Base-by-base conservation (phyloP, 2,329 filamentous ascomycete genomes). In the Lojkania enalia region DNA sequence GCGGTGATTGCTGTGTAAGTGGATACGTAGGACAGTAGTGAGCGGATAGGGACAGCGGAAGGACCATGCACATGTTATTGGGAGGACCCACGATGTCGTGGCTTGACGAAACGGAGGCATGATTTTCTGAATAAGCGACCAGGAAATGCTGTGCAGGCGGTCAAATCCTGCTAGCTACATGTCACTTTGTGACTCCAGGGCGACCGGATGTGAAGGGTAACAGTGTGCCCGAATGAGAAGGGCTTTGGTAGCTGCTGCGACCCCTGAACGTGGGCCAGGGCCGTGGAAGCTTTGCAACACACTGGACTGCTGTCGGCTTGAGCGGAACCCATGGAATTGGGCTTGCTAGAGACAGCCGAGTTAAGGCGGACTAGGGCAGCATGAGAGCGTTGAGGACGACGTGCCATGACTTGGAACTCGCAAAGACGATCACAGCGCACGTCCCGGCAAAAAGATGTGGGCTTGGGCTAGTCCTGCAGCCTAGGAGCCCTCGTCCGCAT, bases 191-290 rank as follows among this genome's bases (percentile, higher is more conserved):
- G 59, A 59, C 57, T 61, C 55, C 58, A 58, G 45, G 55, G 53
- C 58, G 57, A 41, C 52, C 52, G 57, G 61, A 55, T 52, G 48
- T 41, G 39, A 39, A 49, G 51, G 53, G 39, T 46, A 49, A 49
- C 45, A 57, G 49, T 57, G 52, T 44, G 53, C 46, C 54, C 55
- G 49, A 55, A 49, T 46, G 48, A 43, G 36, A 42, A 37, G 33
- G 20, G 42, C 35, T 47, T 35, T 27, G 41, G 47, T 37, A 44
- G 27, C 38, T 39, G 44, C 39, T 41, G 46, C 58, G 54, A 53
- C 63, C 62, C 64, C 64, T 69, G 64, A 67, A 52, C 59, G 60
- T 56, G 57, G 63, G 60, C 57, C 60, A 60, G 60, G 63, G 63
- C 55, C 52, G 54, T 55, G 52, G 57, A 60, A 60, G 60, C 57